Evolutionary conservation across 2,329 filamentous ascomycete species (phyloP), one percentile per base, ranked within the genome.

Genomic region (Stromatinia cepivora): DNA sequence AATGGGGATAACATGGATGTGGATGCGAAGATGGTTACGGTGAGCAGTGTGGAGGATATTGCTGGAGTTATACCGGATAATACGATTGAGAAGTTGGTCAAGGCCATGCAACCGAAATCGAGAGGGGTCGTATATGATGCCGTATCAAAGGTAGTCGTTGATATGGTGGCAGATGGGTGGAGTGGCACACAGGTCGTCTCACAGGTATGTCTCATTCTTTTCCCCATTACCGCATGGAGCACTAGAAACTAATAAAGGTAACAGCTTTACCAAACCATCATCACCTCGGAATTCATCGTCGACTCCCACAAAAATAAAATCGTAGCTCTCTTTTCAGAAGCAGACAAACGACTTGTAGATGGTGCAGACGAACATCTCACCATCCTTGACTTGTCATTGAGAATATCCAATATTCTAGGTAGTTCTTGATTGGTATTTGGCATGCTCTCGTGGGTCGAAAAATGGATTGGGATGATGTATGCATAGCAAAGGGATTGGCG

Each of bases 81-180:
- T 15, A 92, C 93, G 1, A 88, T 99, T 63, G 86, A 91, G 68
- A 81, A 80, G 11, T 84, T 99, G 22, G 83, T 92, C 17, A 81
- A 87, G 70, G 91, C 93, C 25, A 91, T 98, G 82, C 90, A 92
- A 74, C 92, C 93, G 6, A 86, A 83, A 73, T 86, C 86, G 34
- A 84, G 84, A 50, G 85, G 86, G 0, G 84, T 86, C 20, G 84
- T 88, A 0, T 99, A 97, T 77, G 85, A 88, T 70, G 85, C 86
- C 17, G 87, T 99, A 22, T 88, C 93, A 0, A 88, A 88, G 73
- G 89, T 92, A 8, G 91, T 98, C 7, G 92, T 94, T 75, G 91
- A 97, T 73, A 89, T 99, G 84, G 90, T 98, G 59, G 94, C 94
- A 0, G 95, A 98, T 81, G 95, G 95, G 11, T 99, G 95, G 94